phyloP scores from a whole-genome alignment of 139 green algal species.

The Pycnococcus provasolii region DNA sequence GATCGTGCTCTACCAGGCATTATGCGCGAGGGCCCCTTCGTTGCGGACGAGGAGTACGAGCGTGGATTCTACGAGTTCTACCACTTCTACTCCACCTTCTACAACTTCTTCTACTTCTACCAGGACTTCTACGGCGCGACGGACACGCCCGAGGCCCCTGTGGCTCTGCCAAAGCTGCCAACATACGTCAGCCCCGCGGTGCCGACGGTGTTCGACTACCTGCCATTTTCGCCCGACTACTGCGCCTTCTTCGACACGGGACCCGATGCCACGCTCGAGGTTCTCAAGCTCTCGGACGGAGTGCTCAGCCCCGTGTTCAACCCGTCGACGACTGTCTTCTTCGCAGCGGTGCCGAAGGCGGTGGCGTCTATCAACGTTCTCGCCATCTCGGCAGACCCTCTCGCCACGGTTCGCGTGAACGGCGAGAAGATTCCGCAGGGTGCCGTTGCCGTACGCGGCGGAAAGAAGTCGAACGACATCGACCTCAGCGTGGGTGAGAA shows the following conservation, averaged over 20 bases:
- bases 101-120: conserved; percentile 10
- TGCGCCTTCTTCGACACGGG: conserved; percentile 13
- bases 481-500: conserved; percentile 10
- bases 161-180: no score
- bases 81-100: conserved; percentile 1
- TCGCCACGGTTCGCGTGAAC: conserved; percentile 1
- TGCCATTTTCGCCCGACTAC: conserved; percentile 18
- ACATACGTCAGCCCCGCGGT: not conserved
- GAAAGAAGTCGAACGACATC: not conserved
- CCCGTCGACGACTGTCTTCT: conserved; percentile 7
- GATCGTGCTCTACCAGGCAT: no score
- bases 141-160: no score
- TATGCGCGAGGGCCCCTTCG: no score
- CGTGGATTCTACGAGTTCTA: conserved; percentile 18
- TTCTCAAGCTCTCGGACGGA: conserved; percentile 4
- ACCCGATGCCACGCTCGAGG: conserved; percentile 4
- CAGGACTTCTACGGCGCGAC: no score
- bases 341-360: not conserved
- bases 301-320: not conserved
- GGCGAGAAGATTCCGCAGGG: conserved; percentile 4
- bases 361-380: not conserved
- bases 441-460: no score
- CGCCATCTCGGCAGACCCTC: conserved; percentile 4
- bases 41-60: not conserved
- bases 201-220: conserved; percentile 15